These are phyloP conservation scores for Ajuga chamaepitys DNA, from an alignment of 257 asterid species.

Conservation along the genomic window DNA sequence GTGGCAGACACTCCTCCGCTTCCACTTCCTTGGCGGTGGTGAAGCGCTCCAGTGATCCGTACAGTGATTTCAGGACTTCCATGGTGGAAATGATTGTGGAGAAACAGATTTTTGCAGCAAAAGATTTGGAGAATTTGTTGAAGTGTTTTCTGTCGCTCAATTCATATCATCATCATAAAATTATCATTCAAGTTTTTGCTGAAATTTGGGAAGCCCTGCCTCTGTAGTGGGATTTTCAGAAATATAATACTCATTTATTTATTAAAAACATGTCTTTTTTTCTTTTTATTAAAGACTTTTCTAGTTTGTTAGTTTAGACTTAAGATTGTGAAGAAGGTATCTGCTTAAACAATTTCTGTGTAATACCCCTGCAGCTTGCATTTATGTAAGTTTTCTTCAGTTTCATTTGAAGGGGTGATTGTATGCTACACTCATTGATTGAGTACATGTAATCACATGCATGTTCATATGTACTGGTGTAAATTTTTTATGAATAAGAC, in stretches of 20 bases:
- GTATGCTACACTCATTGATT: no score
- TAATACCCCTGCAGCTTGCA: background rate
- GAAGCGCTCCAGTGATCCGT: slow-evolving; percentile 49
- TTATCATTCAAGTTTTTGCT: slow-evolving; percentile 40
- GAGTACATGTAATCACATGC: no score
- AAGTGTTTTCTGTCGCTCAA: slow-evolving; percentile 38
- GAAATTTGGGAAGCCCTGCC: slow-evolving; percentile 43
- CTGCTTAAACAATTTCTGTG: background rate
- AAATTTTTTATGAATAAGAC: no score
- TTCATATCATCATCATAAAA: slow-evolving; percentile 36
- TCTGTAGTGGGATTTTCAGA: background rate
- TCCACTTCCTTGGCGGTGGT: slow-evolving; percentile 32
- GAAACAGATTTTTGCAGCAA: slow-evolving; percentile 30
- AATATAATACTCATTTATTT: background rate
- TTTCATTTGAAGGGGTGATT: no score
- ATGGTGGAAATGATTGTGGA: slow-evolving; percentile 62
- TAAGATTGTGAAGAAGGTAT: background rate
- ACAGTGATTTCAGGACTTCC: slow-evolving; percentile 40
- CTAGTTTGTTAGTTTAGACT: background rate
- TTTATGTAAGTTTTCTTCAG: no score
- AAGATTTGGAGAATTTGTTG: slow-evolving; percentile 42
- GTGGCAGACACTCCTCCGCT: background rate
- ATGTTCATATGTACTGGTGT: no score
- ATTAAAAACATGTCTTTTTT: background rate
- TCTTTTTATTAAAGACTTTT: background rate